Conservation (phyloP, 768 basidiomycete species). For the Lactifluus subvellereus region DNA sequence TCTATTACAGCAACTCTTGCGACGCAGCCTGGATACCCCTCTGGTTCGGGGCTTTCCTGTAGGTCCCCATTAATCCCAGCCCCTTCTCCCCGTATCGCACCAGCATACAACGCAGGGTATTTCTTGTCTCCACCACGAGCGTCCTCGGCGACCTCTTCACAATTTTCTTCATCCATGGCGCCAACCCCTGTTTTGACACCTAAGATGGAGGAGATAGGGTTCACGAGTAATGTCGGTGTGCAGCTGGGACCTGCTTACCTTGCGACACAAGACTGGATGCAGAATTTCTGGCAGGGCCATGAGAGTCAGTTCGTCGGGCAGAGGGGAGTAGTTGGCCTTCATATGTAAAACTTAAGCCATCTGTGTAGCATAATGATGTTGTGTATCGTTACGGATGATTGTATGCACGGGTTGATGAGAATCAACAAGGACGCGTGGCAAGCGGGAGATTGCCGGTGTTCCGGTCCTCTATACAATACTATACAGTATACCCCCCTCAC, state of each 20-base stretch:
- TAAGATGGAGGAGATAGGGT: neutral
- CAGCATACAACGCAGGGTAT: neutral
- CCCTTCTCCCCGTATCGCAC: neutral
- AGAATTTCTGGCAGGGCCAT: constrained; percentile 4
- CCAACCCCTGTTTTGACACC: neutral
- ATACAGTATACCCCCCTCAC: constrained; percentile 3
- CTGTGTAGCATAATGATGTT: constrained; percentile 8
- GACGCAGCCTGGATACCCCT: neutral
- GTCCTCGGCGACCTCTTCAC: constrained; percentile 2
- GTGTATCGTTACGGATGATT: constrained; percentile 2
- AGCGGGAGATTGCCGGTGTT: constrained; percentile 7
- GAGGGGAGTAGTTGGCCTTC: neutral
- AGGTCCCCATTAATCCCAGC: neutral
- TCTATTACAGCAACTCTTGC: neutral
- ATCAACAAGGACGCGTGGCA: constrained; percentile 7
- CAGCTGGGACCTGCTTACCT: neutral
- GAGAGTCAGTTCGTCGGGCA: neutral
- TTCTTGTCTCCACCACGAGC: neutral
- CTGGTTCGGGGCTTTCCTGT: neutral
- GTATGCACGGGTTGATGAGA: constrained; percentile 5
- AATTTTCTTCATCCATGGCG: constrained; percentile 11
- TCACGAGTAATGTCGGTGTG: neutral
- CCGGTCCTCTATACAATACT: neutral
- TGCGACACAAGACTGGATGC: neutral
- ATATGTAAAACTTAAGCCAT: neutral